Evolutionary conservation across 345 rosid species (phyloP).

Genomic region (Bruguiera sexangula): DNA sequence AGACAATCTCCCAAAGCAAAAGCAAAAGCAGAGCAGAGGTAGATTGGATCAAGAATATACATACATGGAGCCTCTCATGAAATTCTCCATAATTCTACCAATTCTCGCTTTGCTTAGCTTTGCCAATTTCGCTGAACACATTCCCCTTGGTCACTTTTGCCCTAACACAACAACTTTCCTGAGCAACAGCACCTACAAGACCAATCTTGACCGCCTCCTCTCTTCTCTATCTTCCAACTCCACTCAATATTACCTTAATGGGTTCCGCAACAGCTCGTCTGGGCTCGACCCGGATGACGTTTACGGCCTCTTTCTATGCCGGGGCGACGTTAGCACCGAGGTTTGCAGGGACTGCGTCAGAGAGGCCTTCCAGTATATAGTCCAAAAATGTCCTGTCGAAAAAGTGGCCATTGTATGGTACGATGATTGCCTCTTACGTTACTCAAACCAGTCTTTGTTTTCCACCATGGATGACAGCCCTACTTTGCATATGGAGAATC

Average conservation of each 20-base stretch:
- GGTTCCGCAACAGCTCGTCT: neutral
- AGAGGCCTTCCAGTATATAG: neutral
- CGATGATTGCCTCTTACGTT: conserved; percentile 34
- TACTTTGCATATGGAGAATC: neutral
- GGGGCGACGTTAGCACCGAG: neutral
- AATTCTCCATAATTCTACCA: too few relatives aligned
- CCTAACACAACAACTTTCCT: conserved; percentile 3
- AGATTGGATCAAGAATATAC: too few relatives aligned
- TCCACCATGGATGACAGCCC: neutral
- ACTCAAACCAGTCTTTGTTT: conserved; percentile 20
- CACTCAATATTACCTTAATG: neutral
- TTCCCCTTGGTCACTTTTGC: neutral
- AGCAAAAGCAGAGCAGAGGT: too few relatives aligned
- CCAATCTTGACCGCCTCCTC: conserved; percentile 16
- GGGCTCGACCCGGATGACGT: conserved; percentile 2
- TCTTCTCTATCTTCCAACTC: conserved; percentile 2
- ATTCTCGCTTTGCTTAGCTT: neutral
- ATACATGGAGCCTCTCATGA: too few relatives aligned
- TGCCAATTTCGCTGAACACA: neutral
- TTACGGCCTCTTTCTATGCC: conserved; percentile 20
- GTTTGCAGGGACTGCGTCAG: conserved; percentile 20
- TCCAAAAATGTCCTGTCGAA: conserved; percentile 19
- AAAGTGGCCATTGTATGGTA: conserved; percentile 35
- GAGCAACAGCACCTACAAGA: conserved; percentile 20
- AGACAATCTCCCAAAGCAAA: too few relatives aligned